Conservation (phyloP, 2,329 filamentous ascomycete species). For the Aureobasidium sp. region DNA sequence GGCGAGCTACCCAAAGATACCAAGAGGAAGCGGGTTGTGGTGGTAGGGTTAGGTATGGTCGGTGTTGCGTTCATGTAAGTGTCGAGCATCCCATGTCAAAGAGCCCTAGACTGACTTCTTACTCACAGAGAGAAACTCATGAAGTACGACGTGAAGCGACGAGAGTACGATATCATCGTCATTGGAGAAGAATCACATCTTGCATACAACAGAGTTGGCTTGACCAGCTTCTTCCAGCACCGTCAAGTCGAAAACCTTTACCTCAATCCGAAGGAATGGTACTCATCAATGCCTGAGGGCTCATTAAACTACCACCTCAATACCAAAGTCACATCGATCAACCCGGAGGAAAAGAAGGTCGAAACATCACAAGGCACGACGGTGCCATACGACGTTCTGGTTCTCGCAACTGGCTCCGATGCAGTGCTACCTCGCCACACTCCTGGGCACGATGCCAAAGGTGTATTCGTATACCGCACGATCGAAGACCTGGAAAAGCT, state of each 20-base stretch:
- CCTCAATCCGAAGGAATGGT: slow-evolving; percentile 77
- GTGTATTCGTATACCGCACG: slow-evolving; percentile 82
- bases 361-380: slow-evolving; percentile 59
- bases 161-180: slow-evolving; percentile 73
- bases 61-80: slow-evolving; percentile 78
- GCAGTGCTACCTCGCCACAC: slow-evolving; percentile 65
- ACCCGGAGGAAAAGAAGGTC: slow-evolving; percentile 56
- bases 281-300: slow-evolving; percentile 55
- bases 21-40: slow-evolving; percentile 59
- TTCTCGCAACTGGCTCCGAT: slow-evolving; percentile 80
- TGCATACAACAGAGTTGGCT: slow-evolving; percentile 82
- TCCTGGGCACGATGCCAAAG: slow-evolving; percentile 68
- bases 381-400: slow-evolving; percentile 69
- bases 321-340: slow-evolving; percentile 60
- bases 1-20: slow-evolving; percentile 27
- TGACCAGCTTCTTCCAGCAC: slow-evolving; percentile 84
- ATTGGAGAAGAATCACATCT: slow-evolving; percentile 82
- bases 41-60: slow-evolving; percentile 88
- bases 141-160: slow-evolving; percentile 66
- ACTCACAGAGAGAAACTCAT: slow-evolving; percentile 69
- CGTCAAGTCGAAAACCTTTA: slow-evolving; percentile 80
- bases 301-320: slow-evolving; percentile 68
- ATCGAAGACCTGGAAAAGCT: slow-evolving; percentile 72
- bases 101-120: neutral
- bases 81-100: neutral